A percentile compares a stretch with the other conserved stretches of the same genome.
phyloP scores from a whole-genome alignment of 371 early-diverging fungal genomes.

The Syncephalastrum monosporum region DNA sequence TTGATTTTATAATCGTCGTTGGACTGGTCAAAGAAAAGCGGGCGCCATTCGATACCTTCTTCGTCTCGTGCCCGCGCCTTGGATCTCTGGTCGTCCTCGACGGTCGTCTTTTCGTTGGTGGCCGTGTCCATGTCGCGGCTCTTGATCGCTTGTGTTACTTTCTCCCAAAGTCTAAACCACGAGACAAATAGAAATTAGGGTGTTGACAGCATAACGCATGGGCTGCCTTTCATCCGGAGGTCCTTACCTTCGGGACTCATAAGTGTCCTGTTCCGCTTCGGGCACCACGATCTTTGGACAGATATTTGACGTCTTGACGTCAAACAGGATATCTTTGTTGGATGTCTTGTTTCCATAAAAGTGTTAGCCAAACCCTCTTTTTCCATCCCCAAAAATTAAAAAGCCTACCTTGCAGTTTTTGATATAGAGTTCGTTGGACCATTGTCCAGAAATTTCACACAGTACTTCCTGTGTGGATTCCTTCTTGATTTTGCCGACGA shows the following conservation, averaged over 20 bases:
- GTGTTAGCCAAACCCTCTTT: neutral
- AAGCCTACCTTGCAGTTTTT: conserved; percentile 24
- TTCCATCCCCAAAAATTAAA: conserved; percentile 1
- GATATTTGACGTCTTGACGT: conserved; percentile 60
- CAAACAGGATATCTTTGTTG: conserved; percentile 63
- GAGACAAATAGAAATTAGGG: neutral
- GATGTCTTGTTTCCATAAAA: conserved; percentile 12
- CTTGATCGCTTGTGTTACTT: conserved; percentile 73
- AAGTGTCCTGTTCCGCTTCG: conserved; percentile 73
- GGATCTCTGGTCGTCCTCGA: conserved; percentile 82
- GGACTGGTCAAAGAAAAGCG: conserved; percentile 49
- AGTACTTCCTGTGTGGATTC: conserved; percentile 77
- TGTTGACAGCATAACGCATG: neutral
- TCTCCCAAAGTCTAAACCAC: conserved; percentile 57
- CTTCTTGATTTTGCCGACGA: conserved; percentile 79
- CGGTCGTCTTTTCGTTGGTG: conserved; percentile 75
- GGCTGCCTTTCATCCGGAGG: neutral
- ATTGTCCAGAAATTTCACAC: conserved; percentile 81
- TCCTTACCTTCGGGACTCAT: conserved; percentile 75
- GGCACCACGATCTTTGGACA: conserved; percentile 69
- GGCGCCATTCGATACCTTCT: conserved; percentile 42
- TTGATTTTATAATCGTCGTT: conserved; percentile 30
- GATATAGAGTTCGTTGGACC: conserved; percentile 77
- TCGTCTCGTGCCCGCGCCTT: conserved; percentile 60
- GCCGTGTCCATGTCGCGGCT: conserved; percentile 71